A percentile compares a stretch with the other conserved stretches of the same genome.
Conservation (phyloP, 257 asterid genomes). For the Catharanthus roseus region DNA sequence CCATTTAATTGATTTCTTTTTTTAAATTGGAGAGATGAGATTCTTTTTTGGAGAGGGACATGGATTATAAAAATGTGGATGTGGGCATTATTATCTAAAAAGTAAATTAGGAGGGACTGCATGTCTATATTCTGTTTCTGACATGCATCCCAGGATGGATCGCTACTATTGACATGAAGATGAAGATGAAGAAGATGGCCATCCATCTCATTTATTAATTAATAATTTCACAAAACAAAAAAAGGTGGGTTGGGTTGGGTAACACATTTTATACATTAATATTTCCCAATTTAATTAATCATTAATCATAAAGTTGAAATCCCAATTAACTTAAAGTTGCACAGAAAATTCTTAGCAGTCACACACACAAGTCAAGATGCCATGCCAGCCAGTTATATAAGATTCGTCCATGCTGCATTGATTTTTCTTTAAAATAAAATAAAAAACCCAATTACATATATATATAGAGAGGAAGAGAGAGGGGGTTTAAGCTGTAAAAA, state of each 20-base stretch:
- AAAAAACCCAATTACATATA: no score
- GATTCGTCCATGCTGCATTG: background rate
- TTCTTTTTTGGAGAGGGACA: background rate
- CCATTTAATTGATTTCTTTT: no score
- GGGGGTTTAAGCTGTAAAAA: no score
- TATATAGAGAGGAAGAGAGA: no score
- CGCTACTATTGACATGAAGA: constrained; percentile 1
- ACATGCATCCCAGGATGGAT: background rate
- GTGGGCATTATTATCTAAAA: background rate
- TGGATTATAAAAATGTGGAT: background rate
- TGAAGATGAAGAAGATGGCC: no score
- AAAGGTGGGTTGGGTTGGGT: background rate
- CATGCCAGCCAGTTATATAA: background rate
- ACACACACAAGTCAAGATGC: background rate
- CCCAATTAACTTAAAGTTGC: background rate
- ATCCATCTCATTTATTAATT: constrained; percentile 3
- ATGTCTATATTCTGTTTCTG: constrained; percentile 4
- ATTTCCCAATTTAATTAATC: no score
- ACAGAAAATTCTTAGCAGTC: background rate
- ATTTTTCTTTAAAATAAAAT: no score
- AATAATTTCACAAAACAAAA: background rate
- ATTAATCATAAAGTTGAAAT: background rate
- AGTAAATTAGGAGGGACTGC: background rate
- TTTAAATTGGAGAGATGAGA: no score
- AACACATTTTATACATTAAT: no score